Evolutionary conservation across 2,329 filamentous ascomycete species (phyloP), one percentile per base, ranked within the genome.

Genomic region (Diplodia sapinea): DNA sequence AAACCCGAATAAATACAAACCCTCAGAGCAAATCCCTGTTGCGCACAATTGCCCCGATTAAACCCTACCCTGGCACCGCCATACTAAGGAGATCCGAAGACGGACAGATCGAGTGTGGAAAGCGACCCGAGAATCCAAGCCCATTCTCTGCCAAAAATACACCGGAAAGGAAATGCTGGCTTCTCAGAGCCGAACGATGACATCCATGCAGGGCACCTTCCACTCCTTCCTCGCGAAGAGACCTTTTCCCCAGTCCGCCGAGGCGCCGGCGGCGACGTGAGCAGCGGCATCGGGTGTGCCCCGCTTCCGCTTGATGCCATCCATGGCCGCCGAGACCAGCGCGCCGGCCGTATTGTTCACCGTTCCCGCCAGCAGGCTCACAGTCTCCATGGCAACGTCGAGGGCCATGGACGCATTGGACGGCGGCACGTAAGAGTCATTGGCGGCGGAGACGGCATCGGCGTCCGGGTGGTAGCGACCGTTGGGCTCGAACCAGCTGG

Each of bases 141-240:
- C 57, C 50, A 47, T 59, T 31, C 23, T 26, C 23, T 29, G 33
- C 36, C 36, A 59, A 40, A 31, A 47, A 38, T 4, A 29, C 20
- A 26, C 17, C 12, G 17, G 17, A 43, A 20, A 4, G 20, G 26
- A 17, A 4, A 49, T 26, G 26, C 4, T n/a, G n/a, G 7, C 20
- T 8, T n/a, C n/a, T 43, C 50, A 95, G 71, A 97, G 81, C 70
- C 92, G 85, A 65, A 98, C 88, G 73, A 94, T 89, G 36, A 98
- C 87, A 79, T 97, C 93, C 79, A 99, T 86, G 78, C 94, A 97
- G 68, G 94, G 93, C 71, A 99, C 87, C 73, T 91, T 87, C 92
- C 94, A 96, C 78, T 97, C 94, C 73, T 91, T 88, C 79, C 88
- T 88, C 4, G 93, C 94, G 62, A 97, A 79, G 62, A 96, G 79